phyloP scores from a whole-genome alignment of 2,329 filamentous ascomycete species.

The Pseudocercospora cruenta region DNA sequence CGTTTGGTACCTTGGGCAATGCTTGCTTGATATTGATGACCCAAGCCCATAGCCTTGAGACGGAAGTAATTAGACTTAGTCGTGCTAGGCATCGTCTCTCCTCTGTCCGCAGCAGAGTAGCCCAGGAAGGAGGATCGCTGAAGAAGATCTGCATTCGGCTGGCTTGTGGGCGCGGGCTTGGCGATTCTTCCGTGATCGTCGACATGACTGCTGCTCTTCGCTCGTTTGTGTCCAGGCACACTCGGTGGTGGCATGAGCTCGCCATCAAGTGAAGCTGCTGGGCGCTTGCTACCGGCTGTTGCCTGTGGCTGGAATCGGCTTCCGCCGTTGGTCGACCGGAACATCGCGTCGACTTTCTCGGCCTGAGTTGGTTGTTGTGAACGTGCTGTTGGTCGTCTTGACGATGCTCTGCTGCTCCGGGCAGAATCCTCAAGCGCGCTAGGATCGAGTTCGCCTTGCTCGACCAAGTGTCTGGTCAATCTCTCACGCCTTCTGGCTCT shows the following conservation, averaged over 20 bases:
- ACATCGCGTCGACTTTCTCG: conserved; percentile 28
- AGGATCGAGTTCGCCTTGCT: background rate
- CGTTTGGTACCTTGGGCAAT: conserved; percentile 31
- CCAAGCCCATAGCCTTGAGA: conserved; percentile 54
- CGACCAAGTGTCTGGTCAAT: background rate
- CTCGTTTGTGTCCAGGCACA: conserved; percentile 33
- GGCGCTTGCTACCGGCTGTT: conserved; percentile 32
- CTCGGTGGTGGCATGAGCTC: conserved; percentile 12
- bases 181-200: conserved; percentile 28
- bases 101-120: conserved; percentile 32
- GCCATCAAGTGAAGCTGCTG: conserved; percentile 29
- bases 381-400: background rate
- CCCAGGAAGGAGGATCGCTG: conserved; percentile 39
- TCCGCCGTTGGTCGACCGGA: conserved; percentile 24
- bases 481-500: background rate
- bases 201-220: conserved; percentile 34
- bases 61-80: conserved; percentile 57
- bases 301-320: conserved; percentile 22
- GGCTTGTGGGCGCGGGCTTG: conserved; percentile 25
- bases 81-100: conserved; percentile 43
- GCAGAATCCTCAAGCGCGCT: background rate
- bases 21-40: conserved; percentile 41
- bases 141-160: conserved; percentile 24
- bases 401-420: conserved; percentile 1
- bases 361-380: background rate